Conservation (phyloP, 2,329 filamentous ascomycete species). For the Paecilomyces sp. region DNA sequence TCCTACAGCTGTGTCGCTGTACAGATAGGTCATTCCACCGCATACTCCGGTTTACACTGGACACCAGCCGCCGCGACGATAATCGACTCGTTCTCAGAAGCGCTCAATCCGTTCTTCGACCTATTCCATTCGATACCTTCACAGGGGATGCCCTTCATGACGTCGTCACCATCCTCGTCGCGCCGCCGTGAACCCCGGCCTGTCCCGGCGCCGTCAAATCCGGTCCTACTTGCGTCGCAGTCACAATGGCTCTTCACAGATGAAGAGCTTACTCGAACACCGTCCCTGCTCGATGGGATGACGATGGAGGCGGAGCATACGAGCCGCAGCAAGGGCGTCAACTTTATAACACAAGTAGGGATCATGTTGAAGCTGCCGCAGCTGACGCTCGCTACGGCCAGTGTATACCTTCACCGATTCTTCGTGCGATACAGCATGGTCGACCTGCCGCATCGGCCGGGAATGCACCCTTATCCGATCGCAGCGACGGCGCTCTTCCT, state of each 20-base stretch:
- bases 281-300: conserved; percentile 79
- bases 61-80: not conserved
- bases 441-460: conserved; percentile 57
- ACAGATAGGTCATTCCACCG: not conserved
- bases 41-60: not conserved
- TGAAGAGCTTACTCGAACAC: conserved; percentile 73
- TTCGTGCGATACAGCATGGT: conserved; percentile 85
- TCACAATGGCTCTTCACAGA: conserved; percentile 85
- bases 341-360: conserved; percentile 92
- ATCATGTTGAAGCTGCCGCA: conserved; percentile 89
- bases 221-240: conserved; percentile 48
- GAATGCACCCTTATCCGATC: conserved; percentile 87
- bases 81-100: not conserved
- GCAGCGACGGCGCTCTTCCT: conserved; percentile 88
- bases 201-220: conserved; percentile 35
- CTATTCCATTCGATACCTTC: not conserved
- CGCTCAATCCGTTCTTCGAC: not conserved
- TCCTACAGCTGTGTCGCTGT: not conserved
- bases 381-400: conserved; percentile 83
- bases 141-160: conserved; percentile 13
- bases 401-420: conserved; percentile 92
- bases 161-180: conserved; percentile 16
- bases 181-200: conserved; percentile 17
- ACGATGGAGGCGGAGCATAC: conserved; percentile 68
- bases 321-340: conserved; percentile 81